Evolutionary conservation across 2,329 filamentous ascomycete genomes (phyloP).

Genomic region (Hypoxylon sp.): DNA sequence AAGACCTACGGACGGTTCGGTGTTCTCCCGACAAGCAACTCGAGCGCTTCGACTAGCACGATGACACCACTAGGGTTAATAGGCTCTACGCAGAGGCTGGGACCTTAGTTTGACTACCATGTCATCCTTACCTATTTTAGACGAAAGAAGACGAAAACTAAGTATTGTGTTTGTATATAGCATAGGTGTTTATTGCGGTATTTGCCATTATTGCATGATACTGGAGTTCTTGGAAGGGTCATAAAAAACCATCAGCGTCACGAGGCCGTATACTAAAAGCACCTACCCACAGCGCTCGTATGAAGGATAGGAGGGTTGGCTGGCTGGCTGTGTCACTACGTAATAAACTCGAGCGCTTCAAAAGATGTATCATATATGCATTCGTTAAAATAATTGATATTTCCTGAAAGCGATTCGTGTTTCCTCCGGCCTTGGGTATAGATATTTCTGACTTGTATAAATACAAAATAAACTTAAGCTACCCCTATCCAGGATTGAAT

Average conservation of each 20-base stretch:
- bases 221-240: constrained; percentile 29
- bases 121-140: not conserved
- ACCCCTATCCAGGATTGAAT: not conserved
- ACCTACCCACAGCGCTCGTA: constrained; percentile 10
- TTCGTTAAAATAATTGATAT: not conserved
- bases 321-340: constrained; percentile 14
- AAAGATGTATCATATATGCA: not conserved
- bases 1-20: constrained; percentile 96
- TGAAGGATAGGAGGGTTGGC: constrained; percentile 17
- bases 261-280: constrained; percentile 19
- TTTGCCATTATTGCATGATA: constrained; percentile 38
- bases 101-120: constrained; percentile 64
- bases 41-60: constrained; percentile 59
- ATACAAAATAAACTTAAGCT: not conserved
- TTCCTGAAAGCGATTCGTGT: not conserved
- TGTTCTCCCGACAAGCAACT: constrained; percentile 76
- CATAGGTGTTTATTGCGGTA: constrained; percentile 12
- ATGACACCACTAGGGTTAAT: constrained; percentile 72
- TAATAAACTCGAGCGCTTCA: constrained; percentile 7
- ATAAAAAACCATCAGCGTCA: constrained; percentile 19
- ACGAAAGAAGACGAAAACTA: constrained; percentile 1
- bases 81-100: constrained; percentile 76
- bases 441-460: not conserved
- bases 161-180: constrained; percentile 32
- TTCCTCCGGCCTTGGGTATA: not conserved